A percentile compares a stretch with the other conserved stretches of the same genome.
phyloP scores from a whole-genome alignment of 2,329 filamentous ascomycete genomes.

The Verruconis gallopava region DNA sequence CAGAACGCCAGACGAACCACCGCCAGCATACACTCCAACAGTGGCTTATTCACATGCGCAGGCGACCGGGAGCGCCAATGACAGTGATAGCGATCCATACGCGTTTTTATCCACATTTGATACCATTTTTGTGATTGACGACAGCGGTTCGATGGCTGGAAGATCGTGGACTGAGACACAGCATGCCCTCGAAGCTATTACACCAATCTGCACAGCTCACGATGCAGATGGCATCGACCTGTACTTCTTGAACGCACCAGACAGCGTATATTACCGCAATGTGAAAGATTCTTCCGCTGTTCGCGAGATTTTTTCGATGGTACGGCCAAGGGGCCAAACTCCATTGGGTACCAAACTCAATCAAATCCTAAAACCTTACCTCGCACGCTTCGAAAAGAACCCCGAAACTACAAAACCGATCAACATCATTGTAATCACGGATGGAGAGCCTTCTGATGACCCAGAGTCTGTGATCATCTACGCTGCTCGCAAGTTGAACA shows the following conservation, averaged over 20 bases:
- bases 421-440: constrained; percentile 88
- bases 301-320: constrained; percentile 53
- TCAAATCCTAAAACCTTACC: constrained; percentile 60
- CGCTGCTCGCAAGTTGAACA: constrained; percentile 58
- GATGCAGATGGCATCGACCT: constrained; percentile 82
- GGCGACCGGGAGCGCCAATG: constrained; percentile 16
- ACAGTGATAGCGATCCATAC: constrained; percentile 48
- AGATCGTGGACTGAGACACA: constrained; percentile 63
- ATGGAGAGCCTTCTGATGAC: constrained; percentile 72
- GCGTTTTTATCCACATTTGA: constrained; percentile 70
- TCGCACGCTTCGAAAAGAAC: constrained; percentile 40
- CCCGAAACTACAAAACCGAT: constrained; percentile 54
- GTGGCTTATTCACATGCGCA: background rate
- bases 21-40: constrained; percentile 14
- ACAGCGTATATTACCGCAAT: constrained; percentile 49
- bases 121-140: constrained; percentile 82
- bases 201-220: constrained; percentile 66
- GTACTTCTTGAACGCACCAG: constrained; percentile 70
- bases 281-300: constrained; percentile 48
- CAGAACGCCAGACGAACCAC: constrained; percentile 14
- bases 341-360: constrained; percentile 62
- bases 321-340: constrained; percentile 54
- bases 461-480: constrained; percentile 55
- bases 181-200: constrained; percentile 56
- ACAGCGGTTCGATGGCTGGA: constrained; percentile 77